Evolutionary conservation across 768 basidiomycete genomes (phyloP).

Genomic region (Hydnomerulius pinastri): DNA sequence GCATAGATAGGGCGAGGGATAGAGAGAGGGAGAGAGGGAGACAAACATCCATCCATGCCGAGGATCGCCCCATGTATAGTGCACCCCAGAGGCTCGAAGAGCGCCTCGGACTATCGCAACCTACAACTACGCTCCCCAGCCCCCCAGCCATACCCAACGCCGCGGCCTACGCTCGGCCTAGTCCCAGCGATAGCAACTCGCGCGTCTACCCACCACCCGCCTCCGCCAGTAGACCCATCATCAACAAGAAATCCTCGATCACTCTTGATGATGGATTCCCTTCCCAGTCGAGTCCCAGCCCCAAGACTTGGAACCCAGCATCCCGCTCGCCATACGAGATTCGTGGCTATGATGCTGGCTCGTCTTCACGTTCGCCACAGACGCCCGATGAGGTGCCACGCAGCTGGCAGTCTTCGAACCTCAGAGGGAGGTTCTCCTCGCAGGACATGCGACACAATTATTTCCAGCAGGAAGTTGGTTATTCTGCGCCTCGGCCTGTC

Average conservation of each 20-base stretch:
- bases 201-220: slow-evolving; percentile 23
- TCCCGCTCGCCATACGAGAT: slow-evolving; percentile 30
- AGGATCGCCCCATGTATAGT: slow-evolving; percentile 24
- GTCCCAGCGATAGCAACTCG: slow-evolving; percentile 9
- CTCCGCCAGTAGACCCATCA: slow-evolving; percentile 35
- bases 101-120: slow-evolving; percentile 11
- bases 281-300: slow-evolving; percentile 21
- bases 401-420: slow-evolving; percentile 32
- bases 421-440: slow-evolving; percentile 27
- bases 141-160: no score
- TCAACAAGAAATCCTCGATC: slow-evolving; percentile 28
- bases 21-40: slow-evolving; percentile 21
- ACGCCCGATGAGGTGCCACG: slow-evolving; percentile 29
- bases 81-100: slow-evolving; percentile 18
- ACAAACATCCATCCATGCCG: slow-evolving; percentile 14
- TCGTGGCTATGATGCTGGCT: slow-evolving; percentile 30
- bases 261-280: slow-evolving; percentile 26
- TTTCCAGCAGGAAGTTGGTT: slow-evolving; percentile 21
- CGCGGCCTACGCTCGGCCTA: slow-evolving; percentile 10
- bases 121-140: slow-evolving; percentile 17
- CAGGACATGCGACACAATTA: slow-evolving; percentile 31
- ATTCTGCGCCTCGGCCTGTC: slow-evolving; percentile 18
- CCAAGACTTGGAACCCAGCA: slow-evolving; percentile 18
- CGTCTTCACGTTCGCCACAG: slow-evolving; percentile 31
- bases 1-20: slow-evolving; percentile 24